Evolutionary conservation across 495 filamentous ascomycete species (phyloP), one percentile per base, ranked within the genome.

Genomic region (Cairneyella variabilis): DNA sequence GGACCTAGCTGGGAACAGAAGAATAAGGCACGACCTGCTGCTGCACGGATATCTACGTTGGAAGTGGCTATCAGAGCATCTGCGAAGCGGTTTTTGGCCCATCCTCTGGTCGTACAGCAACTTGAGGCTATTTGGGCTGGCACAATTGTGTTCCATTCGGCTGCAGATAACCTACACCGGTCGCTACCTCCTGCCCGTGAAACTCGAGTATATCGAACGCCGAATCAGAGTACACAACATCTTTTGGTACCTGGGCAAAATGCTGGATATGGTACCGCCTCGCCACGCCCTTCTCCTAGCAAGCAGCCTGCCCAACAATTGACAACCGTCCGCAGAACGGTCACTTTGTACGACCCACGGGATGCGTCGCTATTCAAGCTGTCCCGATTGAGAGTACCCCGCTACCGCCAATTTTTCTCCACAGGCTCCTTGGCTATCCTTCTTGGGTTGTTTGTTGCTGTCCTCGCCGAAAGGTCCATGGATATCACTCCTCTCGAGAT

Each of bases 91-190:
- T 96, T 97, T 55, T 70, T 97, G 8, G 83, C 91, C 7, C 91
- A 97, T 62, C 90, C 91, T 1, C 74, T 95, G 3, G 89, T 96
- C 2, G 84, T 95, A 4, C 88, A 93, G 67, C 91, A 96, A 65
- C 77, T 97, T 16, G 90, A 96, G 66, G 91, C 91, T 40, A 95
- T 97, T 40, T 97, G 91, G 91, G 91, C 89, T 20, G 91, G 91
- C 3, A 91, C 86, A 7, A 89, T 97, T 48, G 90, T 92, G 38
- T 96, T 97, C 27, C 63, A 96, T 69, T 91, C 88, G 4, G 79
- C 83, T 14, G 86, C 89, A 16, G 91, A 96, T 65, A 86, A 80
- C 52, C 72, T 95, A 6, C 90, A 95, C 69, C 83, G 88, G 12
- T 69, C 57, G 4, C 54, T 66, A 0, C 17, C 22, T 8, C n/a